A percentile compares a stretch with the other conserved stretches of the same genome.
Conservation (phyloP, 2,329 filamentous ascomycete genomes). For the Ophiocordyceps unilateralis region DNA sequence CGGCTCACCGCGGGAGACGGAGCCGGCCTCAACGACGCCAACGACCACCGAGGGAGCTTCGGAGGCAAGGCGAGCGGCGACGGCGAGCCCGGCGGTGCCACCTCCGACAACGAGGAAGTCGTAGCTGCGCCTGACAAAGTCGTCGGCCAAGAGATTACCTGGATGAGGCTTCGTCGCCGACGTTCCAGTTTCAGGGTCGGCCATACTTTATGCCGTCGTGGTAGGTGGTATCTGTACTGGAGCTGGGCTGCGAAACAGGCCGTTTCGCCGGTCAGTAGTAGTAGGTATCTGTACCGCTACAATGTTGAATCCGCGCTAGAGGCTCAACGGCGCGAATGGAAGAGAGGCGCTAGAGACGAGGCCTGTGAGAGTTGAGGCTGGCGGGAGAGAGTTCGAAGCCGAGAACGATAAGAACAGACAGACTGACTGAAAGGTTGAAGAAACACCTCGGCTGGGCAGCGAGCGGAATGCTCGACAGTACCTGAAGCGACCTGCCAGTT, state of each 20-base stretch:
- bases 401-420: background rate
- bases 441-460: background rate
- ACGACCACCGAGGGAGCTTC: slow-evolving; percentile 14
- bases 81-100: slow-evolving; percentile 34
- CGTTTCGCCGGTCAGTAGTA: background rate
- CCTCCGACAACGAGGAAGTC: slow-evolving; percentile 31
- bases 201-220: background rate
- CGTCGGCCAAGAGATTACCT: background rate
- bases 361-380: no score
- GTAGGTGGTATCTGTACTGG: no score
- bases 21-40: slow-evolving; percentile 15
- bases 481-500: no score
- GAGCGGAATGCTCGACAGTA: no score
- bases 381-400: background rate
- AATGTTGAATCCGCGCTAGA: no score
- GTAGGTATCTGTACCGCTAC: background rate
- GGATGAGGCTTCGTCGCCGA: background rate
- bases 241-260: background rate
- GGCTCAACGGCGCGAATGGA: no score
- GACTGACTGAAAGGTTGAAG: background rate
- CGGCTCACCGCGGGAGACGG: slow-evolving; percentile 18
- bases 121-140: slow-evolving; percentile 4
- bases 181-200: background rate
- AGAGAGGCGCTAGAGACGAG: no score
- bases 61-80: slow-evolving; percentile 29